A percentile compares a stretch with the other conserved stretches of the same genome.
phyloP scores from a whole-genome alignment of 2,329 filamentous ascomycete species.

The Phoma sp. region DNA sequence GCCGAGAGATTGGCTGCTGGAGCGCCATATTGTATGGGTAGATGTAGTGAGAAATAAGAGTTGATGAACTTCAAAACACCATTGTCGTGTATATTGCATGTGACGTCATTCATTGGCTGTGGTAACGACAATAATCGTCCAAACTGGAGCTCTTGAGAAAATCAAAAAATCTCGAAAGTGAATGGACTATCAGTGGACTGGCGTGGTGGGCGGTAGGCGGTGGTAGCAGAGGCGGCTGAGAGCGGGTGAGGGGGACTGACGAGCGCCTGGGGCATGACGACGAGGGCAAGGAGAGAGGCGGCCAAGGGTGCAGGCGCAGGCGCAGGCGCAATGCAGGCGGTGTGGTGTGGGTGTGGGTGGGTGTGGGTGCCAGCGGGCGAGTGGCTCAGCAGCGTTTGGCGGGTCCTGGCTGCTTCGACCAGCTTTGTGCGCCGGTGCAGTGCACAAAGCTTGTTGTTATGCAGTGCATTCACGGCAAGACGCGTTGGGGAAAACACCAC shows the following conservation, averaged over 20 bases:
- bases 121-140: too few species aligned
- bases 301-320: background rate
- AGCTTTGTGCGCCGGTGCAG: background rate
- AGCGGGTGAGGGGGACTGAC: background rate
- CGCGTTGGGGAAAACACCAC: background rate
- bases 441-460: conserved; percentile 8
- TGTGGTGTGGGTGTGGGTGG: background rate
- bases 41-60: too few species aligned
- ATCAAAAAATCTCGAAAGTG: too few species aligned
- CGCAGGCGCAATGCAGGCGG: background rate
- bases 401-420: conserved; percentile 9
- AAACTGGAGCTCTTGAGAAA: too few species aligned
- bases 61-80: too few species aligned
- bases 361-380: background rate
- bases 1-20: too few species aligned
- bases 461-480: background rate
- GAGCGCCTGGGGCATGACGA: background rate
- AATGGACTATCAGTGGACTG: too few species aligned
- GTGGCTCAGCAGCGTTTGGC: conserved; percentile 3
- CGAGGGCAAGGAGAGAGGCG: background rate
- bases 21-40: too few species aligned
- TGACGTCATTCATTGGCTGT: too few species aligned
- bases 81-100: too few species aligned
- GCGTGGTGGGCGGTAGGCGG: too few species aligned
- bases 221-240: too few species aligned